These are phyloP conservation scores for Kockovaella imperatae DNA, from an alignment of 768 basidiomycete genomes.

Conservation along the genomic window DNA sequence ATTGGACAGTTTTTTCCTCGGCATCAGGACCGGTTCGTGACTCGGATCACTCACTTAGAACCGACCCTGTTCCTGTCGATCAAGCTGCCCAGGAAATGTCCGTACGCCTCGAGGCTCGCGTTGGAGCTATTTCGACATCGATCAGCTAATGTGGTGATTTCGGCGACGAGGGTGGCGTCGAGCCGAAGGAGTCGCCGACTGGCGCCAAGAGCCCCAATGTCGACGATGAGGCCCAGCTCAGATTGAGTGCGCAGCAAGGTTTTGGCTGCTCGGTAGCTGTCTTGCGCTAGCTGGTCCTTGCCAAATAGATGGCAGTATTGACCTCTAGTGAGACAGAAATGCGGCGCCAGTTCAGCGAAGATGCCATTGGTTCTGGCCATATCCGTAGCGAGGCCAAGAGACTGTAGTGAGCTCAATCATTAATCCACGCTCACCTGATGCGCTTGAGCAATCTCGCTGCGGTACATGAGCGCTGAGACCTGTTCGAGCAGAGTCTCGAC, in stretches of 20 bases:
- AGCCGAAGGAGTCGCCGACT: constrained; percentile 1
- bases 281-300: constrained; percentile 2
- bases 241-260: constrained; percentile 9
- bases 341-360: constrained; percentile 16
- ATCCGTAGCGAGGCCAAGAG: constrained; percentile 2
- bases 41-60: constrained; percentile 27
- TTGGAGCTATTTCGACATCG: constrained; percentile 17
- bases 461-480: constrained; percentile 15
- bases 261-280: constrained; percentile 15
- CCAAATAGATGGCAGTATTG: constrained; percentile 26
- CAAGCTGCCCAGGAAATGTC: constrained; percentile 24
- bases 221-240: constrained; percentile 23
- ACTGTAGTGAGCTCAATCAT: background rate
- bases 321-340: constrained; percentile 26
- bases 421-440: constrained; percentile 16
- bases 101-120: constrained; percentile 16
- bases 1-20: constrained; percentile 24
- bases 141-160: constrained; percentile 9
- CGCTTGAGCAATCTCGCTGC: constrained; percentile 12
- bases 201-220: constrained; percentile 18
- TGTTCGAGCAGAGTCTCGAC: constrained; percentile 28
- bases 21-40: too few species aligned
- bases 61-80: constrained; percentile 16
- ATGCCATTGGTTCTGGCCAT: constrained; percentile 8
- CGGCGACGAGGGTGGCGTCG: constrained; percentile 1